Percentiles rank a stretch among this genome's conserved stretches.
phyloP scores from a whole-genome alignment of 768 basidiomycete species.

The Rhizopogon rudus region DNA sequence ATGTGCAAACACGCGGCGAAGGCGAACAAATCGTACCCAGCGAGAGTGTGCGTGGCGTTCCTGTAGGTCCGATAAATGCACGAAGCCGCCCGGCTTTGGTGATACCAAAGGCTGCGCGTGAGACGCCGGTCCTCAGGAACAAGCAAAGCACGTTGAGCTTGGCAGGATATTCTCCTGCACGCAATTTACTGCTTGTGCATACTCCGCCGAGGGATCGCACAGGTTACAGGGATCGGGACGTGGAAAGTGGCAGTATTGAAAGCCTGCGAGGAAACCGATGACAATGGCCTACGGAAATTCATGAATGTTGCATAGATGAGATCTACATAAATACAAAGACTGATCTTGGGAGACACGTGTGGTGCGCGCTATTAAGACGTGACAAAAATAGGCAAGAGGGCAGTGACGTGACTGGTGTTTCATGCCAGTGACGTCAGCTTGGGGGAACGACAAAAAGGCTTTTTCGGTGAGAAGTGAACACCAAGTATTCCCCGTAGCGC shows the following conservation, averaged over 20 bases:
- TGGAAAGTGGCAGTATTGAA: slow-evolving; percentile 8
- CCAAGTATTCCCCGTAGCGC: not conserved
- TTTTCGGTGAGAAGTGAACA: slow-evolving; percentile 10
- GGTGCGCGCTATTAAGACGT: not conserved
- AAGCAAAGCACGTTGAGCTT: slow-evolving; percentile 56
- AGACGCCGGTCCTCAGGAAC: slow-evolving; percentile 42
- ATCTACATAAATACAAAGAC: not conserved
- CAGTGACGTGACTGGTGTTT: slow-evolving; percentile 4
- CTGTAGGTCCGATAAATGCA: slow-evolving; percentile 14
- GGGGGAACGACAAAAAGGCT: slow-evolving; percentile 28
- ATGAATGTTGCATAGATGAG: not conserved
- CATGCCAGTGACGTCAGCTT: slow-evolving; percentile 27
- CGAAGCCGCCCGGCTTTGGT: slow-evolving; percentile 40
- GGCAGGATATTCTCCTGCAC: slow-evolving; percentile 70
- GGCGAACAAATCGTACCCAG: slow-evolving; percentile 18
- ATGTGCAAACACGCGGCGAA: not conserved
- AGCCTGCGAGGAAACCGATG: slow-evolving; percentile 4
- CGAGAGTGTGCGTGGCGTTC: slow-evolving; percentile 15
- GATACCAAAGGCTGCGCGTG: slow-evolving; percentile 40
- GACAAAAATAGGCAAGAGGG: slow-evolving; percentile 6
- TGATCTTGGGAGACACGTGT: not conserved
- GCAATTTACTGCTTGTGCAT: slow-evolving; percentile 65
- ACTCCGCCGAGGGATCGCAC: slow-evolving; percentile 53
- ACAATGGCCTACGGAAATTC: slow-evolving; percentile 1
- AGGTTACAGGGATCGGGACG: slow-evolving; percentile 31